A percentile compares a stretch with the other conserved stretches of the same genome.
Conservation (phyloP, 805 yeast species). For the Kregervanrija pseudodelftensis region DNA sequence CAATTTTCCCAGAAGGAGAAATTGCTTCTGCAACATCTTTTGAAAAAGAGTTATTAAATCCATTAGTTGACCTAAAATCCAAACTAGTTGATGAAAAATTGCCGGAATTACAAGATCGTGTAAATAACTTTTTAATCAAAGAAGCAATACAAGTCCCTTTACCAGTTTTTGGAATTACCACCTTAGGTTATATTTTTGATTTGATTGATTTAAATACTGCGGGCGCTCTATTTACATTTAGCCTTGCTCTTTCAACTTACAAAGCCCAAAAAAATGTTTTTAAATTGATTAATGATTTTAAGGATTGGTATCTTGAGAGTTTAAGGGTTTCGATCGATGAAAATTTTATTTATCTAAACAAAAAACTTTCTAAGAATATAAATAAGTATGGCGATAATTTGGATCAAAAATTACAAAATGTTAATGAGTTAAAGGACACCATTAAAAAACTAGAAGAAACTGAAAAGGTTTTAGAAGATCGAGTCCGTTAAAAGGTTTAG, state of each 20-base stretch:
- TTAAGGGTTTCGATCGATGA: conserved; percentile 22
- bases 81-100: conserved; percentile 14
- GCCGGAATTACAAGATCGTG: conserved; percentile 21
- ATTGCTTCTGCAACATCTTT: not conserved
- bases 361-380: conserved; percentile 13
- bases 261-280: conserved; percentile 18
- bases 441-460: conserved; percentile 9
- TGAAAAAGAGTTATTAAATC: conserved; percentile 10
- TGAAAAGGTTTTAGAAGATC: conserved; percentile 3
- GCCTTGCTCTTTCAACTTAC: conserved; percentile 22
- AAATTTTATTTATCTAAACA: conserved; percentile 14
- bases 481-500: too few relatives aligned
- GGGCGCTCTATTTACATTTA: conserved; percentile 22
- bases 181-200: conserved; percentile 22
- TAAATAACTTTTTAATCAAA: conserved; percentile 18
- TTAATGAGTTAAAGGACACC: conserved; percentile 9
- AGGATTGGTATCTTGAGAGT: conserved; percentile 20
- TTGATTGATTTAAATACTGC: conserved; percentile 22
- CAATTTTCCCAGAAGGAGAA: conserved; percentile 10
- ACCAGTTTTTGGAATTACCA: conserved; percentile 19
- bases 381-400: conserved; percentile 9
- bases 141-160: conserved; percentile 21
- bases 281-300: conserved; percentile 14
- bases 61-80: conserved; percentile 3
- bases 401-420: conserved; percentile 7